Conservation (phyloP, 1,139 yeast species). For the Lodderomyces parapsilosis region DNA sequence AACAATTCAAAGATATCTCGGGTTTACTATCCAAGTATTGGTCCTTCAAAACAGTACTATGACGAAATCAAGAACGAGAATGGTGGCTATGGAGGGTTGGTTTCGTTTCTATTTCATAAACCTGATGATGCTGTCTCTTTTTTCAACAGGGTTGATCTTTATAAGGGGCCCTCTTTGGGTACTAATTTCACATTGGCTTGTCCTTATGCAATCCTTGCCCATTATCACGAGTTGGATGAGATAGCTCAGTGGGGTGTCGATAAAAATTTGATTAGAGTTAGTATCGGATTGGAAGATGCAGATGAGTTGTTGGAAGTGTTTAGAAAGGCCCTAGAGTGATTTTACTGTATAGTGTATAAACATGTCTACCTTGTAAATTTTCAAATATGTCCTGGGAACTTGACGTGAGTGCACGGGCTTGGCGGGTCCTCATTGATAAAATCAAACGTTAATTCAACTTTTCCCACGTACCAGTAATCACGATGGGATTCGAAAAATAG, state of each 20-base stretch:
- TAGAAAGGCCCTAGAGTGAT: slow-evolving; percentile 52
- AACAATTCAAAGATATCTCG: slow-evolving; percentile 48
- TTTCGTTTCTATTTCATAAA: slow-evolving; percentile 72
- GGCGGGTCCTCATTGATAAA: slow-evolving; percentile 37
- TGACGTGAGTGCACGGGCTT: slow-evolving; percentile 34
- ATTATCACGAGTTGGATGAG: slow-evolving; percentile 79
- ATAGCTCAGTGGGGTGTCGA: slow-evolving; percentile 86
- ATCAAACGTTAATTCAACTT: slow-evolving; percentile 26
- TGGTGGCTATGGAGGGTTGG: slow-evolving; percentile 93
- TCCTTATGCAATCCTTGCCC: slow-evolving; percentile 90
- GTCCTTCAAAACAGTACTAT: slow-evolving; percentile 58
- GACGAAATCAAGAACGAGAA: slow-evolving; percentile 63
- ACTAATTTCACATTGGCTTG: slow-evolving; percentile 91
- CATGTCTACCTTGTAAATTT: no score
- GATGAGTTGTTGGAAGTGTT: slow-evolving; percentile 56
- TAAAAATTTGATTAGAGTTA: slow-evolving; percentile 72
- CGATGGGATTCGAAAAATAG: slow-evolving; percentile 44
- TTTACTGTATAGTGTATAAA: slow-evolving; percentile 4
- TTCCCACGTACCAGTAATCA: slow-evolving; percentile 66
- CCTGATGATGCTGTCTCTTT: slow-evolving; percentile 68
- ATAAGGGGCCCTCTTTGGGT: slow-evolving; percentile 94
- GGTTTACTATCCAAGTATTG: slow-evolving; percentile 69
- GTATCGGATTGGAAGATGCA: slow-evolving; percentile 76
- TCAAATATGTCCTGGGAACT: slow-evolving; percentile 28
- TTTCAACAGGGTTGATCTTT: slow-evolving; percentile 70